Conservation (phyloP, 306 rosid genomes). For the Carpinus viminea region DNA sequence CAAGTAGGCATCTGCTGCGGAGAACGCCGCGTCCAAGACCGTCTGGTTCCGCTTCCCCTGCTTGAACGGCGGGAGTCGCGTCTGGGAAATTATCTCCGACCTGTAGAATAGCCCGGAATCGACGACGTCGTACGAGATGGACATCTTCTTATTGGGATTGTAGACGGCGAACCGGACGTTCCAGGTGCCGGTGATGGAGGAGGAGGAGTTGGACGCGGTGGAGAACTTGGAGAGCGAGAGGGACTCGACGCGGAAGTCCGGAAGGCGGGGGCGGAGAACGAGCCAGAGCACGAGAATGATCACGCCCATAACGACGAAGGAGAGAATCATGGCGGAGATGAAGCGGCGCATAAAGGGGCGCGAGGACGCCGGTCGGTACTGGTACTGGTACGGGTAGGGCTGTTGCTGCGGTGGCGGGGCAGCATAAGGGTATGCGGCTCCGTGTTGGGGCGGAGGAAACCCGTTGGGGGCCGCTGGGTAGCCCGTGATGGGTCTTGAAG, state of each 20-base stretch:
- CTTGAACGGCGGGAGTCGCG: conserved; percentile 50
- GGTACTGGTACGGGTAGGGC: conserved; percentile 20
- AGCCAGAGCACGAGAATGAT: conserved; percentile 67
- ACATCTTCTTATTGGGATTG: conserved; percentile 74
- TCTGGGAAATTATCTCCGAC: conserved; percentile 24
- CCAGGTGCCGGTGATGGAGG: conserved; percentile 64
- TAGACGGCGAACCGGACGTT: conserved; percentile 41
- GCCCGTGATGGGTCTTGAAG: conserved; percentile 76
- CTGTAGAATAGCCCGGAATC: conserved; percentile 38
- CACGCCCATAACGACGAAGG: conserved; percentile 50
- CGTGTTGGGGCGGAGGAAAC: conserved; percentile 22
- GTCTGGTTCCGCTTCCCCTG: conserved; percentile 45
- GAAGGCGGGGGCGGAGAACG: conserved; percentile 80
- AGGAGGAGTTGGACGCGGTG: conserved; percentile 16
- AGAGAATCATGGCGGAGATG: conserved; percentile 53
- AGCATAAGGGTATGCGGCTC: conserved; percentile 50
- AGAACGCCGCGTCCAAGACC: conserved; percentile 43
- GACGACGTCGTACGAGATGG: conserved; percentile 48
- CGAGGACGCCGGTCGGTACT: conserved; percentile 27
- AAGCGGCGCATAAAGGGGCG: conserved; percentile 63
- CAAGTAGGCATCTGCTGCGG: conserved; percentile 39
- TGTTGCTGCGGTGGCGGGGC: conserved; percentile 36
- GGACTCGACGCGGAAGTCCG: conserved; percentile 50
- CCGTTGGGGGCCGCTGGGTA: conserved; percentile 67
- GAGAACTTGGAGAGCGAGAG: conserved; percentile 54